Base-by-base conservation (phyloP, 1,284 basidiomycete genomes). In the Cryptococcus deneoformans region DNA sequence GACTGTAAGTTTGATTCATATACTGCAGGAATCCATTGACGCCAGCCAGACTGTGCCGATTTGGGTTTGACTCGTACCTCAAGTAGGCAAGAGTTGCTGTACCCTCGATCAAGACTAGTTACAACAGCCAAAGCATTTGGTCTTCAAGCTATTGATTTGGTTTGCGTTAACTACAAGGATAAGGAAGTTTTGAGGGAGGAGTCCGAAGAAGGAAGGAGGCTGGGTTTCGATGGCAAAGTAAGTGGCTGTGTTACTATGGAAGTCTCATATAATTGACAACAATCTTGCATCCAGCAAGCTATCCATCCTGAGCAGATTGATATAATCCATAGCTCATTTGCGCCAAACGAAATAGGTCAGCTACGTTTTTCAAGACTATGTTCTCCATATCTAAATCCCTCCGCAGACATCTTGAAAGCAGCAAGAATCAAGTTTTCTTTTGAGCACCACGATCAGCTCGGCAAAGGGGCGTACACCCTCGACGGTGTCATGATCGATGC, bases 231-330 rank as follows among this genome's bases (percentile, higher is more conserved):
- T 34, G 92, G 91, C 49, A 95, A 95, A 82, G 90, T 86, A 59
- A 34, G 75, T 62, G 35, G 10, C 2, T 42, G 29, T 37, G 8
- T 20, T 29, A 34, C 9, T 12, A n/a, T 40, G 16, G n/a, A 46
- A 48, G 12, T 38, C 51, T 38, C 52, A 42, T n/a, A 46, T 34
- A 40, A 20, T 24, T 42, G 29, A 29, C 29, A 29, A 5, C 29
- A 38, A 39, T 36, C 42, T 50, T 55, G 59, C 48, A 50, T 29
- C 40, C 64, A 92, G 88, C 93, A 96, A 90, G 92, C 90, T 1
- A 95, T 98, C 52, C 94, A 98, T 77, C 93, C 94, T 0, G 80
- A 80, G 11, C 94, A 98, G 76, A 85, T 96, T 3, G 83, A 84
- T 24, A 80, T 83, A 5, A 92, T 95, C 43, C 90, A 93, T 64